Evolutionary conservation across 371 early-diverging fungal species (phyloP).

Genomic region (Enterocytospora artemiae): DNA sequence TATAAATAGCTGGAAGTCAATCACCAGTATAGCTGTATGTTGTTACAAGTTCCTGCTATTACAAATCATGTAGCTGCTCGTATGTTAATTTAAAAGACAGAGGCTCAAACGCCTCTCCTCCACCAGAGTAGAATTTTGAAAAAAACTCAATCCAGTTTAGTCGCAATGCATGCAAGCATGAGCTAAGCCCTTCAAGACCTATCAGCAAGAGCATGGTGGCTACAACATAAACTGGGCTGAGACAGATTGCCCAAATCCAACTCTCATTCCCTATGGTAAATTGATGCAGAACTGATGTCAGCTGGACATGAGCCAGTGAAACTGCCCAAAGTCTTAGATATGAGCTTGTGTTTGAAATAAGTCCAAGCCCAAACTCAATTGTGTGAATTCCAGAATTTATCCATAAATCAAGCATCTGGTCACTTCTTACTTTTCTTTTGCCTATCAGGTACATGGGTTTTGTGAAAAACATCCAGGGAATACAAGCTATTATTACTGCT

Average conservation of each 20-base stretch:
- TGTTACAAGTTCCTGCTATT: constrained; percentile 12
- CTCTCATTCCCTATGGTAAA: constrained; percentile 71
- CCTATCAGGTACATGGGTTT: constrained; percentile 71
- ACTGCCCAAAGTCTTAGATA: constrained; percentile 99
- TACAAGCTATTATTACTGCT: constrained; percentile 70
- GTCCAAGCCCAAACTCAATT: constrained; percentile 91
- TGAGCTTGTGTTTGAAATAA: constrained; percentile 94
- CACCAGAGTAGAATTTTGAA: constrained; percentile 83
- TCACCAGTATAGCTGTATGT: no score
- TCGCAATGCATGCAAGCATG: constrained; percentile 93
- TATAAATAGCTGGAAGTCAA: not conserved
- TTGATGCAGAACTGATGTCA: constrained; percentile 88
- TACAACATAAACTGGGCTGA: constrained; percentile 40
- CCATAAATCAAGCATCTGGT: constrained; percentile 52
- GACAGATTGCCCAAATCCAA: constrained; percentile 72
- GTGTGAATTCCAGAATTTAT: constrained; percentile 87
- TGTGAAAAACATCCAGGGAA: constrained; percentile 93
- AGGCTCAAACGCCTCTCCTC: constrained; percentile 70
- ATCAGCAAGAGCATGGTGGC: constrained; percentile 74
- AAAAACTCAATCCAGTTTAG: constrained; percentile 99
- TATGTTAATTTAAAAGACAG: constrained; percentile 58
- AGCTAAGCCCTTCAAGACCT: constrained; percentile 91
- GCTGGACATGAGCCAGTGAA: constrained; percentile 92
- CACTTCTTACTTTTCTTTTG: constrained; percentile 24
- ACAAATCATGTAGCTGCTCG: constrained; percentile 26